Base-by-base conservation (phyloP, 495 filamentous ascomycete species). In the Aspergillus egyptiacus region DNA sequence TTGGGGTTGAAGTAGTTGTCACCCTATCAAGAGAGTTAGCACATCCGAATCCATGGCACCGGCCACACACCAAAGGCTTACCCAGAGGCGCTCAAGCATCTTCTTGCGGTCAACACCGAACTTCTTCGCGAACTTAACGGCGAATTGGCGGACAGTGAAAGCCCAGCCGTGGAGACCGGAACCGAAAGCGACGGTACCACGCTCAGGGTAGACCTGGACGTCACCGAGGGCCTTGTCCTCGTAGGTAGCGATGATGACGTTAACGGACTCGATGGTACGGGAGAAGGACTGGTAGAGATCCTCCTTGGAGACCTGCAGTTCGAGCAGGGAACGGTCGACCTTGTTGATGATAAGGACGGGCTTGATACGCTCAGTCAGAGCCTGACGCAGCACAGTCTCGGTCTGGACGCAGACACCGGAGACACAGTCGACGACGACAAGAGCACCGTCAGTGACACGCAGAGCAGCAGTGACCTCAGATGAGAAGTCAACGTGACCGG, bases 21-120 rank as follows among this genome's bases (percentile, higher is more conserved):
- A 63, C 93, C 93, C 84, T 89, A 46, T 22, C 47, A 34, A 24
- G 24, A 32, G 13, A 22, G 34, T 71, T 46, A 68, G 63, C 35
- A 18, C 14, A 22, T 3, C 32, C n/a, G 15, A 2, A 25, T 24
- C n/a, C 6, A 17, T 30, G 1, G 2, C 6, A 19, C 15, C n/a
- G 20, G 33, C 13, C 27, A 11, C 2, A 10, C 11, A 2, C 7
- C 6, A 15, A 13, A 6, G 50, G 64, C 81, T 72, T 74, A 90
- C 87, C 93, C 93, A 98, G 62, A 98, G 86, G 82, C 94, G 90
- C 78, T 95, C 89, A 83, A 97, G 95, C 94, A 98, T 95, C 89
- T 97, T 97, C 74, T 80, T 82, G 72, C 86, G 87, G 81, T 98
- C 94, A 63, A 98, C 94, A 84, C 93, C 93, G 66, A 98, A 97